Base-by-base conservation (phyloP, 768 basidiomycete species). In the Ramaria sp. region DNA sequence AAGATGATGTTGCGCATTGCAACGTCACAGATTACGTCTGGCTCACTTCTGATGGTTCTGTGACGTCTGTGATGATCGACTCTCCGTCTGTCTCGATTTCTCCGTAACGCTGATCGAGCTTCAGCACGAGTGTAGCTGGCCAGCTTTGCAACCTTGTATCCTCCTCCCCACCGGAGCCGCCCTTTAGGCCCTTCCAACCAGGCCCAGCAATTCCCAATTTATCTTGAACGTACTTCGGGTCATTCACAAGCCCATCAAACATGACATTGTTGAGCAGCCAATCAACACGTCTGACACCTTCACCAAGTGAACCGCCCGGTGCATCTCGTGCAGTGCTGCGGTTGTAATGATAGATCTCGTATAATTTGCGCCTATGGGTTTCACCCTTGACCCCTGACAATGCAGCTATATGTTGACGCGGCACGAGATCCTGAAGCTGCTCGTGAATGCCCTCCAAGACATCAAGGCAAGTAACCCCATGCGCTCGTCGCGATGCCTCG, bases 391-490 rank as follows among this genome's bases (percentile, higher is more conserved):
- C 69, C 1, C 82, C 71, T 46, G 80, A 13, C 4, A 52, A 15
- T 12, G 33, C 30, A 12, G 27, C 17, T 15, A 19, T 24, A 11
- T 49, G 24, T 34, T 47, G 30, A 43, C 55, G 55, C 17, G 30
- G 30, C 15, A 42, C 54, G n/a, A 53, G 73, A 19, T 69, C 72
- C 57, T 78, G 71, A 69, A 90, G 64, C 61, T 75, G 74, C 0
- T 68, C 63, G 45, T 75, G 73, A 51, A 90, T 69, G 3, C 70
- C 67, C 56, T 84, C 81, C 49, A 87, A 67, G 47, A 86, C 71
- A 58, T 86, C 84, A 6, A 79, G 82, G 59, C 85, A 87, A 1
- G 82, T 83, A 20, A 87, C 79, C 19, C 84, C 85, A 31, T 74
- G n/a, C 17, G 69, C 65, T 22, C 64, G 64, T 43, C 78, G 70